Conservation (phyloP, 192 early-diverging fungal species). For the Gaertneriomyces semiglobifer region DNA sequence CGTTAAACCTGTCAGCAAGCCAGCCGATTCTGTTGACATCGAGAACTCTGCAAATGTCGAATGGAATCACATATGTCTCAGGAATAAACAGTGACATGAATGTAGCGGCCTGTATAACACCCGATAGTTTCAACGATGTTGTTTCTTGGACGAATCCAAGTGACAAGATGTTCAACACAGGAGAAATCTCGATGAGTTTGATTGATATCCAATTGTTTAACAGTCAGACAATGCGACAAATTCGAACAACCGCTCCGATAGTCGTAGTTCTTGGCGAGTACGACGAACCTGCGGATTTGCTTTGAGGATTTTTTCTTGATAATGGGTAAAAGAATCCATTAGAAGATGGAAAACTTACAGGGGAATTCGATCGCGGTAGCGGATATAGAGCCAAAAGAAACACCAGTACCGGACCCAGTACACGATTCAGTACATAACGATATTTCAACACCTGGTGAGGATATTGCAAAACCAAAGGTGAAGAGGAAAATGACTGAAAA, state of each 20-base stretch:
- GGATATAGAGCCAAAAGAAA: background rate
- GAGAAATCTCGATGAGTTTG: background rate
- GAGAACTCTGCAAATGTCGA: background rate
- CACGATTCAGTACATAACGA: background rate
- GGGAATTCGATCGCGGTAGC: background rate
- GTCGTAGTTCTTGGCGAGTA: background rate
- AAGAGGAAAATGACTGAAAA: constrained; percentile 2
- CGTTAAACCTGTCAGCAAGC: background rate
- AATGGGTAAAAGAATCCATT: background rate
- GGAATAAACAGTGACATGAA: constrained; percentile 4
- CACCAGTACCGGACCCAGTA: background rate
- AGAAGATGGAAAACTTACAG: background rate
- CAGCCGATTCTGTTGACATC: constrained; percentile 9
- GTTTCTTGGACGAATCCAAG: constrained; percentile 2
- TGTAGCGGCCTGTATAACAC: too few relatives aligned
- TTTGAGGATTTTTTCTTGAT: background rate
- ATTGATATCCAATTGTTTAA: background rate
- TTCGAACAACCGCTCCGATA: background rate
- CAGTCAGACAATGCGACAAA: background rate
- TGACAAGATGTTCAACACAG: background rate
- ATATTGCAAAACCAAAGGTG: background rate
- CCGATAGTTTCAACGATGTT: constrained; percentile 9
- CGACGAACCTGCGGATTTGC: constrained; percentile 1
- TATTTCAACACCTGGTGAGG: background rate
- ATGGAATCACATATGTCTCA: background rate